Base-by-base conservation (phyloP, 139 green algal genomes). In the Pleodorina starrii region DNA sequence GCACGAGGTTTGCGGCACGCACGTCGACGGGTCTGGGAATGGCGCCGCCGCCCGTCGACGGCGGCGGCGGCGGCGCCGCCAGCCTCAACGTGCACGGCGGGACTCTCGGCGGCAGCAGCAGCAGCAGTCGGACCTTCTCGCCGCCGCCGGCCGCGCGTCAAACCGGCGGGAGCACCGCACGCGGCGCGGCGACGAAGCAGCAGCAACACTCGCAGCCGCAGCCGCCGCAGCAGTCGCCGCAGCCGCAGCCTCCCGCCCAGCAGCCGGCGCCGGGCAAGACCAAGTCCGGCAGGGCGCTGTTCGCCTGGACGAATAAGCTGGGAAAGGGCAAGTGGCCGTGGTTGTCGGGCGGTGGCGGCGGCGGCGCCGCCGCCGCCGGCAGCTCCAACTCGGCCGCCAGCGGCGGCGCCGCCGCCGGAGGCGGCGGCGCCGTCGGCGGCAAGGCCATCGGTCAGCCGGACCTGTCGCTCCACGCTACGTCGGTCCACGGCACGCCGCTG, bases 251-350 rank as follows among this genome's bases (percentile, higher is more conserved):
- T 60, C 51, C 51, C 14, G 51, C 51, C 17, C 68, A 43, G 68
- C 72, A 36, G 40, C 25, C n/a, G 69, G 12, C 42, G 23, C 40
- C 40, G 19, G 25, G 0, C 72, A 80, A 80, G 72, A 36, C 12
- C 40, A 76, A 76, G 68, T 44, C 68, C 16, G 63, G 63, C 68
- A 82, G 66, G 46, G 74, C 44, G 44, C 46, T 66, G 10, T 82
- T 82, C n/a, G 27, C 74, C 44, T 82, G 74, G 74, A 82, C 74
- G 2, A 25, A 82, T 23, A 63, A 63, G 74, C 46, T 82, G 1
- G 46, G 74, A 19, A 48, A 42, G 9, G 46, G 44, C 74, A 82
- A 66, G 46, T 82, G 74, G 74, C 74, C 27, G 14, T 82, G 74
- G 74, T 80, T 42, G 40, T 5, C 21, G 7, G 72, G 40, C 72